phyloP scores from a whole-genome alignment of 2,329 filamentous ascomycete genomes.

The Didymella arachidicola region DNA sequence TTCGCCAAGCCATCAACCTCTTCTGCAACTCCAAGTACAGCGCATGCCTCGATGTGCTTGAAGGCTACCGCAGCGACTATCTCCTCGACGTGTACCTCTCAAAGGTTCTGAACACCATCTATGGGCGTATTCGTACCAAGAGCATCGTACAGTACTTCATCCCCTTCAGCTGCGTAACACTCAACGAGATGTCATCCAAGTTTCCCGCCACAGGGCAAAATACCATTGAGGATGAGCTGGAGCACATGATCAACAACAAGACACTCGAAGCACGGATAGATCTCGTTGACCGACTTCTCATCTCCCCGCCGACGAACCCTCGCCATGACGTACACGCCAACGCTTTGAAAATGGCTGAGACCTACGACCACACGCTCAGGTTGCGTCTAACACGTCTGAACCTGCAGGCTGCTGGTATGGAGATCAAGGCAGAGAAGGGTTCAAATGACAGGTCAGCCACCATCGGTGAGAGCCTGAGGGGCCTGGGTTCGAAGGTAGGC shows the following conservation, averaged over 20 bases:
- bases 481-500: conserved; percentile 42
- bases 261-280: conserved; percentile 83
- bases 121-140: conserved; percentile 80
- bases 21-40: conserved; percentile 93
- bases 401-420: conserved; percentile 76
- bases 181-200: conserved; percentile 77
- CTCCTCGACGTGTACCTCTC: conserved; percentile 88
- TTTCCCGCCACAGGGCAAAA: conserved; percentile 67
- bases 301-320: conserved; percentile 72
- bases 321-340: conserved; percentile 74
- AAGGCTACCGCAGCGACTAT: conserved; percentile 83
- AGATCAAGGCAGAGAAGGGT: conserved; percentile 59
- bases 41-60: conserved; percentile 80
- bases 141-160: conserved; percentile 93
- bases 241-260: conserved; percentile 76
- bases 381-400: conserved; percentile 81
- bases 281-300: conserved; percentile 78
- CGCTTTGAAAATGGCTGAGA: conserved; percentile 71
- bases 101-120: conserved; percentile 74
- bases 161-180: conserved; percentile 86
- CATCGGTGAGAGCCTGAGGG: conserved; percentile 38
- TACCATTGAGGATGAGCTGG: conserved; percentile 75
- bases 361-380: conserved; percentile 77
- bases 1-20: conserved; percentile 86
- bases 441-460: conserved; percentile 23